phyloP scores from a whole-genome alignment of 2,329 filamentous ascomycete species.

The Cladosporium phlei region DNA sequence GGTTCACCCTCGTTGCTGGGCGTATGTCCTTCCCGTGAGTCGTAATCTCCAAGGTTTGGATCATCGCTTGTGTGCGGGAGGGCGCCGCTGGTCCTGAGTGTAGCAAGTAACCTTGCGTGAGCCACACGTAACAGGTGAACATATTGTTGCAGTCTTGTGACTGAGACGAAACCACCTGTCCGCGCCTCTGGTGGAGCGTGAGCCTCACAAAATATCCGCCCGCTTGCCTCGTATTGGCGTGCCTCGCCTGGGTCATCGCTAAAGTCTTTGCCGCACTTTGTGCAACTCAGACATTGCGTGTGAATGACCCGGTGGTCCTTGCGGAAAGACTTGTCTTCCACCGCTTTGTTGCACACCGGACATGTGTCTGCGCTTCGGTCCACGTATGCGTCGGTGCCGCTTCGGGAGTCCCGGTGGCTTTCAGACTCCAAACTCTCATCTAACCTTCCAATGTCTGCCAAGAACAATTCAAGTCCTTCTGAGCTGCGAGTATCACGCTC shows the following conservation, averaged over 20 bases:
- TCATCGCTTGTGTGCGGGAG: slow-evolving; percentile 70
- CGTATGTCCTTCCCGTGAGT: slow-evolving; percentile 60
- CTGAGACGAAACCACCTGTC: slow-evolving; percentile 62
- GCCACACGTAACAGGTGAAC: slow-evolving; percentile 89
- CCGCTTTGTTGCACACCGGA: slow-evolving; percentile 71
- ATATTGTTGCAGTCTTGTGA: slow-evolving; percentile 89
- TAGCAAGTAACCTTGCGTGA: slow-evolving; percentile 80
- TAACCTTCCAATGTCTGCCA: slow-evolving; percentile 79
- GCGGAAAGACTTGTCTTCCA: slow-evolving; percentile 88
- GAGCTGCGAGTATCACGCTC: slow-evolving; percentile 75
- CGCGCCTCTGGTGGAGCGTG: slow-evolving; percentile 49
- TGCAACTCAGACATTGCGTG: slow-evolving; percentile 66
- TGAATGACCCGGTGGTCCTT: slow-evolving; percentile 77
- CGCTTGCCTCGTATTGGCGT: slow-evolving; percentile 62
- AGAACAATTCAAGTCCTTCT: slow-evolving; percentile 73
- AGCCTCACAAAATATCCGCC: slow-evolving; percentile 61
- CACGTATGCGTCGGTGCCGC: slow-evolving; percentile 40
- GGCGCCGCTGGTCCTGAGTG: slow-evolving; percentile 76
- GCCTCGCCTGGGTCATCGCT: slow-evolving; percentile 65
- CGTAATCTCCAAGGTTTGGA: slow-evolving; percentile 61
- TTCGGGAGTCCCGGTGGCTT: slow-evolving; percentile 43
- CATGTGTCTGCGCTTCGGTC: slow-evolving; percentile 66
- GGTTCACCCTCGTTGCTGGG: slow-evolving; percentile 44
- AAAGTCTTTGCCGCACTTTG: slow-evolving; percentile 68
- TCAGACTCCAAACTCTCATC: slow-evolving; percentile 71